Evolutionary conservation across 2,329 filamentous ascomycete genomes (phyloP).

Genomic region (Fusarium sp.): DNA sequence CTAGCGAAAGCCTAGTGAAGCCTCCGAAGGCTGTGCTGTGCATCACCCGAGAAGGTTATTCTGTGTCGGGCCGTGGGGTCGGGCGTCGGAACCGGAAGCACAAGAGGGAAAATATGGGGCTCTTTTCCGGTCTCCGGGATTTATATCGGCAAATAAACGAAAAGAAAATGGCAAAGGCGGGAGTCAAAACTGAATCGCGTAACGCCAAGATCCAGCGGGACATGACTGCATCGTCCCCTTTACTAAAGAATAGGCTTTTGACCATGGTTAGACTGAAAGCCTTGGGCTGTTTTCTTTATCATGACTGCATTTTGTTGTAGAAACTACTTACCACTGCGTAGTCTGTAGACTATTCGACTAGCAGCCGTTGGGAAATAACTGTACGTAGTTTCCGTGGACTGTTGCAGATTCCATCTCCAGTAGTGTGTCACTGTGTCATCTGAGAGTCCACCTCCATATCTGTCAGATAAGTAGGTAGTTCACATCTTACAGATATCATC

Average conservation of each 20-base stretch:
- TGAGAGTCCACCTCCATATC: neutral
- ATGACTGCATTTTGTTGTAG: neutral
- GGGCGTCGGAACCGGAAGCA: neutral
- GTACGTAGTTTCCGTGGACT: neutral
- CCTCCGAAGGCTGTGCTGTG: neutral
- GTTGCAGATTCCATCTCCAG: neutral
- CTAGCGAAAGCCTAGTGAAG: neutral
- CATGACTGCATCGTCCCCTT: neutral
- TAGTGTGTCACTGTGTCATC: neutral
- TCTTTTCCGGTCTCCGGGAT: slow-evolving; percentile 2
- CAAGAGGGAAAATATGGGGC: neutral
- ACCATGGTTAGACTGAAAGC: neutral
- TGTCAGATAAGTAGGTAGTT: neutral
- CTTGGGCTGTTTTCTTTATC: neutral
- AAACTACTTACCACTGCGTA: neutral
- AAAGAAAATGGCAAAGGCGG: neutral
- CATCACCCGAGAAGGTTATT: neutral
- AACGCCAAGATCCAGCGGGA: neutral
- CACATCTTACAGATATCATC: neutral
- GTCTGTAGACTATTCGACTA: slow-evolving; percentile 3
- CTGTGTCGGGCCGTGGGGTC: slow-evolving; percentile 5
- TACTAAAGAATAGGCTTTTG: neutral
- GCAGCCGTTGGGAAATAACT: slow-evolving; percentile 4
- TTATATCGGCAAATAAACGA: neutral
- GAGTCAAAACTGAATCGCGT: slow-evolving; percentile 1